Evolutionary conservation across 495 filamentous ascomycete species (phyloP), one percentile per base, ranked within the genome.

Genomic region (Chaetomium fimeti): DNA sequence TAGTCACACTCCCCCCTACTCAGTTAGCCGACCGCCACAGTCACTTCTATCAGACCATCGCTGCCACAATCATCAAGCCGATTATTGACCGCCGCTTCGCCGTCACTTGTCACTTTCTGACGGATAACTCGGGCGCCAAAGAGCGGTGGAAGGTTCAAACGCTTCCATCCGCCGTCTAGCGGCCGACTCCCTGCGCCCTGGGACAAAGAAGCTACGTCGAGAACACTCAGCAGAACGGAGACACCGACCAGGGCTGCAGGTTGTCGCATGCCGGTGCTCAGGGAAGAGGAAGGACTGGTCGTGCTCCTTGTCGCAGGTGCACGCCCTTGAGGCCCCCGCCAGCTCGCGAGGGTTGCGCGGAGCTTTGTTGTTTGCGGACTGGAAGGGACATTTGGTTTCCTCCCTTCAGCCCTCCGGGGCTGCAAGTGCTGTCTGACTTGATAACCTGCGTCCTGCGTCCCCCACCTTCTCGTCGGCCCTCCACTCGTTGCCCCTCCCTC

Each of bases 121-220:
- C 70, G 71, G 58, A 59, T 61, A 73, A 75, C 74, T 78, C 75
- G 74, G 75, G 65, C 68, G 56, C 60, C 65, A 81, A 80, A 77
- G 69, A 76, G 78, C 78, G 78, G 78, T 81, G 77, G 78, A 57
- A 68, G 56, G 58, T 55, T 68, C 76, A 79, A 82, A 80, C 76
- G 71, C 52, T 54, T 57, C 67, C 67, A 60, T 66, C 74, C 74
- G 72, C 40, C 72, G 71, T 65, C 71, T 73, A 74, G 71, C 73
- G 70, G 72, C 75, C 78, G 77, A 80, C 74, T 81, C 73, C 76
- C 70, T 75, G 74, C 68, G 65, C 71, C 48, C 68, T 57, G 66
- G 60, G 70, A 79, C 78, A 81, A 80, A 79, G 79, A 70, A 76
- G 66, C 67, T 71, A 69, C 76, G 68, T 72, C 77, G 74, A 79